Evolutionary conservation across 192 early-diverging fungal species (phyloP).

Genomic region (Lunasporangiospora selenospora): DNA sequence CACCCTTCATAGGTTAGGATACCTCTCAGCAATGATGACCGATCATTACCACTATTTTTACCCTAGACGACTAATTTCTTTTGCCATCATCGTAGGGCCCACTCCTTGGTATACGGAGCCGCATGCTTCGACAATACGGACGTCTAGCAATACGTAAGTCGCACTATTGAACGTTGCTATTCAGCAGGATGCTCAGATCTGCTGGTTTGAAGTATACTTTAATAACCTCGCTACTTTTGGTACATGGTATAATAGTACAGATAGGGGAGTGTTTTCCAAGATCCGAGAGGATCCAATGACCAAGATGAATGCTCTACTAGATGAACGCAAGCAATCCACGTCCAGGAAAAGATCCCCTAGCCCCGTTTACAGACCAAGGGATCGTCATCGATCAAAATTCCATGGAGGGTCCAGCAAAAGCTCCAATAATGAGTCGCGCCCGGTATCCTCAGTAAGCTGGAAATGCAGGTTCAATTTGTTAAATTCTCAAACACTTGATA

Average conservation of each 20-base stretch:
- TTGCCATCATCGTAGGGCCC: neutral
- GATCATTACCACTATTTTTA: neutral
- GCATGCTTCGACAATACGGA: conserved; percentile 7
- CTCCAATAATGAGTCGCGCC: too few relatives aligned
- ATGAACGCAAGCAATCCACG: conserved; percentile 17
- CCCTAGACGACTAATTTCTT: too few relatives aligned
- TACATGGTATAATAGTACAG: too few relatives aligned
- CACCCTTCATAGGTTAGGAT: conserved; percentile 44
- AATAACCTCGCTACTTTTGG: too few relatives aligned
- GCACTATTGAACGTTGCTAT: neutral
- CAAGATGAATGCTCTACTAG: conserved; percentile 30
- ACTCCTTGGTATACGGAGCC: conserved; percentile 39
- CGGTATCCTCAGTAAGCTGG: too few relatives aligned
- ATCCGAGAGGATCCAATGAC: conserved; percentile 51
- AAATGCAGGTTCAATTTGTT: too few relatives aligned
- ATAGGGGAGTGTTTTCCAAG: conserved; percentile 22
- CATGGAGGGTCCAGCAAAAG: too few relatives aligned
- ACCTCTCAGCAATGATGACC: neutral
- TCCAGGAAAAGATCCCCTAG: neutral
- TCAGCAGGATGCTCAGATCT: too few relatives aligned
- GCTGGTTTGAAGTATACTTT: too few relatives aligned
- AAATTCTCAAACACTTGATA: neutral
- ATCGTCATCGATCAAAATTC: neutral
- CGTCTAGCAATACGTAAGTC: conserved; percentile 14
- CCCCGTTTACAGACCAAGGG: neutral